phyloP scores from a whole-genome alignment of 441 rosid species.

The Erodium moschatum region DNA sequence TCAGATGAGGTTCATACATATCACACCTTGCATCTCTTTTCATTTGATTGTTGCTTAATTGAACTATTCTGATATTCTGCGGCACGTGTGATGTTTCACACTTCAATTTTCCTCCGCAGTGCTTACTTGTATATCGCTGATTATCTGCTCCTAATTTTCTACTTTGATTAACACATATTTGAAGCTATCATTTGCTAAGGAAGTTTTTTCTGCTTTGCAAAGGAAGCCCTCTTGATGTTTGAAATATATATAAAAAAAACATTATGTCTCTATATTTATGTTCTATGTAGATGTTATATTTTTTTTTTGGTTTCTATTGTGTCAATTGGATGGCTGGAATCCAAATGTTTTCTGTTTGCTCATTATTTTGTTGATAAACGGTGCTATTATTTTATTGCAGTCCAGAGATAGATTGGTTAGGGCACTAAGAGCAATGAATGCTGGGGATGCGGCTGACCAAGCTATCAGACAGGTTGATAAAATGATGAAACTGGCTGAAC shows the following conservation, averaged over 20 bases:
- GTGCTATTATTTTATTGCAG: slow-evolving; percentile 36
- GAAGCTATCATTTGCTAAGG: background rate
- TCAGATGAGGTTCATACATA: background rate
- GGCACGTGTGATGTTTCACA: background rate
- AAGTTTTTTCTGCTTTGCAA: background rate
- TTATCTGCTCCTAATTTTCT: background rate
- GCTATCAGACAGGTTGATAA: slow-evolving; percentile 94
- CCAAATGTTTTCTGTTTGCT: background rate
- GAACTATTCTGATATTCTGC: background rate
- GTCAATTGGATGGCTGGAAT: background rate
- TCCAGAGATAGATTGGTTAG: slow-evolving; percentile 78
- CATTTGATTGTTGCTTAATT: background rate
- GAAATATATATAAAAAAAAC: background rate
- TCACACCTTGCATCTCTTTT: slow-evolving; percentile 4
- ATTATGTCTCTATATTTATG: background rate
- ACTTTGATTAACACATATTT: background rate
- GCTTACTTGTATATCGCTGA: background rate
- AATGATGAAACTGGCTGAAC: slow-evolving; percentile 68
- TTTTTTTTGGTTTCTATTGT: slow-evolving; percentile 8
- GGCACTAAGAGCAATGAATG: slow-evolving; percentile 84
- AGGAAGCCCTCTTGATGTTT: slow-evolving; percentile 11
- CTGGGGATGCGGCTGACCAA: slow-evolving; percentile 97
- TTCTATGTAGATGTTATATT: background rate
- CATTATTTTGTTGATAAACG: slow-evolving; percentile 14
- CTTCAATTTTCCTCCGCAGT: background rate